Percentiles rank a stretch among this genome's conserved stretches.
Conservation (phyloP, 768 basidiomycete species). For the Collybiopsis confluens region DNA sequence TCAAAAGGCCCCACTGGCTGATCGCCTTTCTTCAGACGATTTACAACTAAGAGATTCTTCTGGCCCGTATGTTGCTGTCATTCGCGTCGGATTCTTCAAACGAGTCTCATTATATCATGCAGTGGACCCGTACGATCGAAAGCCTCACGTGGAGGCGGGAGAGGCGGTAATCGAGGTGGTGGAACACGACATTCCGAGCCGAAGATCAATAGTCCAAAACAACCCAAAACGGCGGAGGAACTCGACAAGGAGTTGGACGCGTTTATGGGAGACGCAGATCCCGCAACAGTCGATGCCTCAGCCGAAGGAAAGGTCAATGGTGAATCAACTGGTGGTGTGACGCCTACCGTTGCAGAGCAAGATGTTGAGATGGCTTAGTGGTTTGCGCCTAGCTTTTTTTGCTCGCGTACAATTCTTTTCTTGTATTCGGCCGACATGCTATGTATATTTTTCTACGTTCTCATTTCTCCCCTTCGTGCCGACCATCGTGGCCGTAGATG, state of each 20-base stretch:
- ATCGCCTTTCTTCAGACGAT: conserved; percentile 56
- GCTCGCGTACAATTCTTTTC: neutral
- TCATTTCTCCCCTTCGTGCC: too few relatives aligned
- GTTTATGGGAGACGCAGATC: conserved; percentile 66
- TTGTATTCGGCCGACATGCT: neutral
- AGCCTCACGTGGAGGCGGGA: conserved; percentile 29
- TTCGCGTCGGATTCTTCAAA: neutral
- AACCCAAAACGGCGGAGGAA: conserved; percentile 75
- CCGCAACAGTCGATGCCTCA: conserved; percentile 4
- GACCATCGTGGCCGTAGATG: too few relatives aligned
- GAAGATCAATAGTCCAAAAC: conserved; percentile 26
- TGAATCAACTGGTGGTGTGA: neutral
- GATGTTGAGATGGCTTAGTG: conserved; percentile 38
- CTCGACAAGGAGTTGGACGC: conserved; percentile 86
- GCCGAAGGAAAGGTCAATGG: neutral
- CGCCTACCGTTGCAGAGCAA: conserved; percentile 13
- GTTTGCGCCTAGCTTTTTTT: neutral
- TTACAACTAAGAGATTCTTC: conserved; percentile 22
- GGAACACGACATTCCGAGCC: conserved; percentile 26
- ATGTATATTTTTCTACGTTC: too few relatives aligned
- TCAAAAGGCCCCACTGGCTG: conserved; percentile 65
- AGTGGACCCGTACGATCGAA: conserved; percentile 46
- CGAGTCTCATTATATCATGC: neutral
- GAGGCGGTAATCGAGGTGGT: conserved; percentile 15
- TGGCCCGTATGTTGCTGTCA: conserved; percentile 34